Percentiles rank a stretch among this genome's conserved stretches.
Evolutionary conservation across 768 basidiomycete species (phyloP).

Genomic region (Chiua virens): DNA sequence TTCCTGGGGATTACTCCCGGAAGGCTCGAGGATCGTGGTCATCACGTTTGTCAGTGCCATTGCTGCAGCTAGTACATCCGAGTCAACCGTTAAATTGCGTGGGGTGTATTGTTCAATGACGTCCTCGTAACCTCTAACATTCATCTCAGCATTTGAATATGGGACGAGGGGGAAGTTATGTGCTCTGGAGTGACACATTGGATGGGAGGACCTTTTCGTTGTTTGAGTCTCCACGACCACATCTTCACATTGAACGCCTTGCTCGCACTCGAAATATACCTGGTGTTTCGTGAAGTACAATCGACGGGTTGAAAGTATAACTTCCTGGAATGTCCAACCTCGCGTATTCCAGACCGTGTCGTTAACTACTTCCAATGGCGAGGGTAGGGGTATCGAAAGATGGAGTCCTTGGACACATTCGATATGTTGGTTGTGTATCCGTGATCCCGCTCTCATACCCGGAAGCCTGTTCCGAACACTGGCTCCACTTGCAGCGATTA

Average conservation of each 20-base stretch:
- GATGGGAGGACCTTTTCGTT: neutral
- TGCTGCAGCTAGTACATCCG: conserved; percentile 13
- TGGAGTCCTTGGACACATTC: conserved; percentile 21
- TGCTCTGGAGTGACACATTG: conserved; percentile 1
- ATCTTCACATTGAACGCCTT: conserved; percentile 25
- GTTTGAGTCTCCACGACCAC: conserved; percentile 16
- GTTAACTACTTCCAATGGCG: conserved; percentile 1
- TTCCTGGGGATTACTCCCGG: neutral
- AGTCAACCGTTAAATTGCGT: conserved; percentile 12
- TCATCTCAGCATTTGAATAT: neutral
- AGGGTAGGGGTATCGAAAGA: conserved; percentile 18
- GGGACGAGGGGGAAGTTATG: neutral
- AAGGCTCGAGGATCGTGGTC: neutral
- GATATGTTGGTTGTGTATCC: conserved; percentile 15
- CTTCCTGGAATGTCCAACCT: conserved; percentile 27
- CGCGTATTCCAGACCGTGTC: conserved; percentile 18
- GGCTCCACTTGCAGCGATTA: conserved; percentile 19
- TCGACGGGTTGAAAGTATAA: conserved; percentile 19
- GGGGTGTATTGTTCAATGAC: conserved; percentile 13
- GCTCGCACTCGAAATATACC: conserved; percentile 21
- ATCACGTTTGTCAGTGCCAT: conserved; percentile 8
- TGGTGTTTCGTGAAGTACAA: conserved; percentile 22
- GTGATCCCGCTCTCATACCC: conserved; percentile 10
- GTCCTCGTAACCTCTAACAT: conserved; percentile 2
- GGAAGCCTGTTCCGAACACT: conserved; percentile 11